phyloP scores from a whole-genome alignment of 139 green algal genomes.

The Chlamydomonas urium region DNA sequence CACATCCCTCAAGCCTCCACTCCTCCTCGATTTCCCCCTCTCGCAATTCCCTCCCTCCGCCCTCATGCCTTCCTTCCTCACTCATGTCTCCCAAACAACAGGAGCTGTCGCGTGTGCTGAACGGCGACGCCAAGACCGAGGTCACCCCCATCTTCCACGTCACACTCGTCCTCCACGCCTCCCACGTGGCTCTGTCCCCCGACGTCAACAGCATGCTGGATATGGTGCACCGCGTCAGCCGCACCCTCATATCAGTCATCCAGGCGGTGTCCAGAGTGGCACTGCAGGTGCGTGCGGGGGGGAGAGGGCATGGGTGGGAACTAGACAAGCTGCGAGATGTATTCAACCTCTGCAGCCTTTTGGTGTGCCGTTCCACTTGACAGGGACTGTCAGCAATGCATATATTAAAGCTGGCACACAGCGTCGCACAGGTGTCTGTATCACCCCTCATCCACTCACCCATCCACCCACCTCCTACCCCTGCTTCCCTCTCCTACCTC shows the following conservation, averaged over 20 bases:
- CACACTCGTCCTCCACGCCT: constrained; percentile 52
- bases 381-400: too few species aligned
- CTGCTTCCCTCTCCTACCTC: too few species aligned
- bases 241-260: constrained; percentile 30
- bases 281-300: too few species aligned
- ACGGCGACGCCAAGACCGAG: constrained; percentile 78
- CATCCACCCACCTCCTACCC: too few species aligned
- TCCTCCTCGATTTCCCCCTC: neutral
- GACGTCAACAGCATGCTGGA: constrained; percentile 77
- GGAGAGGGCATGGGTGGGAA: too few species aligned
- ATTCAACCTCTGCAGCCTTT: too few species aligned
- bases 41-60: neutral
- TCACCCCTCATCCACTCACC: too few species aligned
- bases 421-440: too few species aligned
- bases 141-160: constrained; percentile 78
- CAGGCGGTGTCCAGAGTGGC: constrained; percentile 61
- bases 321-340: too few species aligned
- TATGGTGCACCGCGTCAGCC: constrained; percentile 65
- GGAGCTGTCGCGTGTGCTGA: constrained; percentile 75
- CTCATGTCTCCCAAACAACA: constrained; percentile 21
- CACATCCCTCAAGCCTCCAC: neutral
- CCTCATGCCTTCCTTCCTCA: neutral
- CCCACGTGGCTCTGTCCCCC: constrained; percentile 66
- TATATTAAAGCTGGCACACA: too few species aligned
- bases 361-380: too few species aligned